Percentiles rank a stretch among this genome's conserved stretches.
phyloP scores from a whole-genome alignment of 208 protist species.

The Porcisia hertigi region DNA sequence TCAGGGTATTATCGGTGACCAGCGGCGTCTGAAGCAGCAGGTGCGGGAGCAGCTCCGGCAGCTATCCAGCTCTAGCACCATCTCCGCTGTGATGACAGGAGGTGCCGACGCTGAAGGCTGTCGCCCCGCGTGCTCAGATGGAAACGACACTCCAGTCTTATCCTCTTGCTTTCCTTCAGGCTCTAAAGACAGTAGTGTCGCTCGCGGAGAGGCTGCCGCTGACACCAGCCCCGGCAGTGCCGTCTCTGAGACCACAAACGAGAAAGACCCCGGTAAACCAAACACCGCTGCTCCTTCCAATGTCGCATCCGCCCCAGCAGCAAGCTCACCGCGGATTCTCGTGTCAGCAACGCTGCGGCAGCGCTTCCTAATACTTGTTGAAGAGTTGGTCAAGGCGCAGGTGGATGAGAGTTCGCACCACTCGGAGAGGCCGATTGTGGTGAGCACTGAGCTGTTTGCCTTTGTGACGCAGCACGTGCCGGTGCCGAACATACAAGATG shows the following conservation, averaged over 20 bases:
- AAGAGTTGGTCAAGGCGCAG: slow-evolving; percentile 74
- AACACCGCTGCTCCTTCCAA: neutral
- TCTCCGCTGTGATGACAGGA: slow-evolving; percentile 25
- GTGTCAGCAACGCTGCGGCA: slow-evolving; percentile 56
- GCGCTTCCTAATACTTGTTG: slow-evolving; percentile 81
- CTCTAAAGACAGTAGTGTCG: neutral
- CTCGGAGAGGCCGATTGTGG: slow-evolving; percentile 56
- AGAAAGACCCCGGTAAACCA: neutral
- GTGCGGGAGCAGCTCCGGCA: slow-evolving; percentile 53
- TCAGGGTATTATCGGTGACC: slow-evolving; percentile 59
- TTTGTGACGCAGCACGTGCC: slow-evolving; percentile 81
- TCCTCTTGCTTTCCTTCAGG: neutral
- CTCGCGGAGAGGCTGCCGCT: neutral
- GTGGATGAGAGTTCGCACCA: slow-evolving; percentile 53
- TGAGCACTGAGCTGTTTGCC: slow-evolving; percentile 71
- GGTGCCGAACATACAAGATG: slow-evolving; percentile 90
- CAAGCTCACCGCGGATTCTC: slow-evolving; percentile 24
- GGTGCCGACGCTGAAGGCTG: neutral
- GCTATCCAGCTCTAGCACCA: slow-evolving; percentile 25
- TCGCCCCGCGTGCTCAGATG: neutral
- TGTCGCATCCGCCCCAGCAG: neutral
- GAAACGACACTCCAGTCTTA: neutral
- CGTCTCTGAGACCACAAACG: neutral
- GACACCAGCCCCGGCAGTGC: neutral
- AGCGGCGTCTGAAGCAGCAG: slow-evolving; percentile 57